A percentile compares a stretch with the other conserved stretches of the same genome.
Conservation (phyloP, 371 early-diverging fungal species). For the Syncephalastrum racemosum region DNA sequence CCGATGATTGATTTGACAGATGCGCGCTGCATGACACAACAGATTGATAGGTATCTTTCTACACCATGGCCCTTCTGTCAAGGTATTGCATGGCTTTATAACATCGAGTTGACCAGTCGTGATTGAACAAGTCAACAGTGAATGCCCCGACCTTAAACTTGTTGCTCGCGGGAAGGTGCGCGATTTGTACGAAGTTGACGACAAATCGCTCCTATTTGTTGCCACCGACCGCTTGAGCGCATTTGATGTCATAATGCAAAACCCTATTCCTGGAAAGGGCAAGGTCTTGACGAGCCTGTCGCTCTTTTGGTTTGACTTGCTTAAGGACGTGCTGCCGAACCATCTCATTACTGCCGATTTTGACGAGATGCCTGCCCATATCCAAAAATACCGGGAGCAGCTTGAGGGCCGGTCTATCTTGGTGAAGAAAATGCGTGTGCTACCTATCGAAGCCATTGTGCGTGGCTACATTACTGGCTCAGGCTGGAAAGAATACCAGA, state of each 20-base stretch:
- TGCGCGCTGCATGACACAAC: no score
- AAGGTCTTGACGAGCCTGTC: constrained; percentile 93
- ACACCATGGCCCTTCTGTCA: constrained; percentile 10
- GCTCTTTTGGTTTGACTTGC: constrained; percentile 91
- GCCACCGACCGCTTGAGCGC: constrained; percentile 97
- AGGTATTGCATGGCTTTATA: constrained; percentile 3
- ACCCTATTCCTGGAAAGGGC: constrained; percentile 93
- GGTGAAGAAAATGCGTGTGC: constrained; percentile 88
- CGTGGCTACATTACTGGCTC: constrained; percentile 97
- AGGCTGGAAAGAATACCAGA: constrained; percentile 93
- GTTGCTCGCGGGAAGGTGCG: constrained; percentile 96
- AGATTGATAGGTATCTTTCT: no score
- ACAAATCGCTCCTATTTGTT: constrained; percentile 85
- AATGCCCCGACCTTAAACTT: constrained; percentile 91
- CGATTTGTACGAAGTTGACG: constrained; percentile 93
- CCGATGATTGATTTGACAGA: no score
- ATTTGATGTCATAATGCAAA: constrained; percentile 97
- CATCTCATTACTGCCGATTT: constrained; percentile 94
- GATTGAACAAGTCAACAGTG: constrained; percentile 23
- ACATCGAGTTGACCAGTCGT: neutral
- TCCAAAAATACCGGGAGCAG: constrained; percentile 86
- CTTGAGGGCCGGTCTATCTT: constrained; percentile 89
- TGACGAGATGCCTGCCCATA: constrained; percentile 86
- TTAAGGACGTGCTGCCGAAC: constrained; percentile 85
- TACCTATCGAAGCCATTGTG: constrained; percentile 98